Percentiles rank a stretch among this genome's conserved stretches.
Conservation (phyloP, 2,329 filamentous ascomycete species). For the Colletotrichum destructivum region DNA sequence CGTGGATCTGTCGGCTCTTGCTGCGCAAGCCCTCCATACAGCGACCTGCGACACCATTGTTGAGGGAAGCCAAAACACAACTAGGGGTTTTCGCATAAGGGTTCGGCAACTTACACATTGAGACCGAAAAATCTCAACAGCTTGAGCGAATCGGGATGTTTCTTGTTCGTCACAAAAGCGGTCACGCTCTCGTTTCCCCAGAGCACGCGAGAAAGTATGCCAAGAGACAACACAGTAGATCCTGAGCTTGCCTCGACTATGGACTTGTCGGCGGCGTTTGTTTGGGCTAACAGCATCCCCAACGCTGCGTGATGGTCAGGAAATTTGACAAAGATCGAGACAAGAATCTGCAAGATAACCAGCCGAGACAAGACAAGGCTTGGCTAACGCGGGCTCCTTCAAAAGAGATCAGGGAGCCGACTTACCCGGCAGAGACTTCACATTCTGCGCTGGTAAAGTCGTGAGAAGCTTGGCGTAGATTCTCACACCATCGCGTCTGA, state of each 20-base stretch:
- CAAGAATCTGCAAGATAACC: too few species aligned
- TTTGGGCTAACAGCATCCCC: too few species aligned
- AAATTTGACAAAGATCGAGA: too few species aligned
- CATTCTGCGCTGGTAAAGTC: conserved; percentile 73
- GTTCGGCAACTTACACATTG: conserved; percentile 47
- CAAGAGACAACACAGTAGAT: conserved; percentile 39
- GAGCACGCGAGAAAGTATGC: conserved; percentile 52
- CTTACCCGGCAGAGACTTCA: conserved; percentile 72
- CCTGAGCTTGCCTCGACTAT: conserved; percentile 39
- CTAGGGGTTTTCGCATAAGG: too few species aligned
- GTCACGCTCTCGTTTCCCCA: conserved; percentile 57
- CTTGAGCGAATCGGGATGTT: conserved; percentile 50
- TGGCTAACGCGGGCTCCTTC: background rate
- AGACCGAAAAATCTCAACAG: conserved; percentile 54
- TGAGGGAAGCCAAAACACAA: background rate
- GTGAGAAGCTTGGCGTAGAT: conserved; percentile 78
- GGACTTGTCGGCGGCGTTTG: conserved; percentile 4
- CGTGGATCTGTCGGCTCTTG: conserved; percentile 51
- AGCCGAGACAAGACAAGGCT: background rate
- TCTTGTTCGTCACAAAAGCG: conserved; percentile 67
- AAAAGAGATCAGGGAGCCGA: background rate
- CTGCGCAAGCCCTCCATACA: conserved; percentile 53
- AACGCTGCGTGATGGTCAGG: too few species aligned
- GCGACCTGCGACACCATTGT: conserved; percentile 43
- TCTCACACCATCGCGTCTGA: conserved; percentile 68